These are phyloP conservation scores for Pterulicium gracile DNA, from an alignment of 1,284 basidiomycete species.

Conservation along the genomic window DNA sequence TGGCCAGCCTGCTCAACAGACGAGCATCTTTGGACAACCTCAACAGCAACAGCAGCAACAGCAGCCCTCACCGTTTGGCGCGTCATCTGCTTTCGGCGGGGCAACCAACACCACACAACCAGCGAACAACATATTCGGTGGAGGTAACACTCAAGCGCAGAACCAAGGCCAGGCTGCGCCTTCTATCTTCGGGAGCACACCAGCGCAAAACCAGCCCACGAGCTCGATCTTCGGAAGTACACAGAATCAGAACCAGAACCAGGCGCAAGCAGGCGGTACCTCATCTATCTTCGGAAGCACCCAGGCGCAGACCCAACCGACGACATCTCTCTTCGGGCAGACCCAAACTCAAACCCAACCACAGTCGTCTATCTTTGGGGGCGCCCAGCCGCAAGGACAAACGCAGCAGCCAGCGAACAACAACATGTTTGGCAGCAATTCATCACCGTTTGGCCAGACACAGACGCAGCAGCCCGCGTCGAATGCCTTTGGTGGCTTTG, in stretches of 20 bases:
- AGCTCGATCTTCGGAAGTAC: not conserved
- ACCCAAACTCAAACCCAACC: constrained; percentile 19
- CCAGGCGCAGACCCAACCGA: constrained; percentile 13
- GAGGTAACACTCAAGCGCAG: constrained; percentile 10
- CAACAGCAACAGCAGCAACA: constrained; percentile 14
- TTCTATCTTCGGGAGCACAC: constrained; percentile 15
- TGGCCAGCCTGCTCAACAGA: constrained; percentile 10
- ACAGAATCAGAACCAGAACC: not conserved
- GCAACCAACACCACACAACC: constrained; percentile 8
- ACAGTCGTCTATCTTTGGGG: constrained; percentile 19
- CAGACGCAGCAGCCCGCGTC: not conserved
- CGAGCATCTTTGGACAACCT: constrained; percentile 18
- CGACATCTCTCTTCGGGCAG: constrained; percentile 26
- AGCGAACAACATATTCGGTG: too few relatives aligned
- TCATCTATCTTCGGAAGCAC: constrained; percentile 9
- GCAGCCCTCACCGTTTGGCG: constrained; percentile 10
- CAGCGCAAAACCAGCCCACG: constrained; percentile 2
- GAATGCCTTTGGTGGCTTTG: not conserved
- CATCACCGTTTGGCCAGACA: not conserved
- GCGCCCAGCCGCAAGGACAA: constrained; percentile 6
- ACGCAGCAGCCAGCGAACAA: not conserved
- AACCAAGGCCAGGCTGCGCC: constrained; percentile 5
- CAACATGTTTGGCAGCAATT: too few relatives aligned
- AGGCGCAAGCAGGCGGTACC: too few relatives aligned
- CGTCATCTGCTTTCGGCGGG: constrained; percentile 10